Base-by-base conservation (phyloP, 371 early-diverging fungal genomes). In the Smittium culicis region DNA sequence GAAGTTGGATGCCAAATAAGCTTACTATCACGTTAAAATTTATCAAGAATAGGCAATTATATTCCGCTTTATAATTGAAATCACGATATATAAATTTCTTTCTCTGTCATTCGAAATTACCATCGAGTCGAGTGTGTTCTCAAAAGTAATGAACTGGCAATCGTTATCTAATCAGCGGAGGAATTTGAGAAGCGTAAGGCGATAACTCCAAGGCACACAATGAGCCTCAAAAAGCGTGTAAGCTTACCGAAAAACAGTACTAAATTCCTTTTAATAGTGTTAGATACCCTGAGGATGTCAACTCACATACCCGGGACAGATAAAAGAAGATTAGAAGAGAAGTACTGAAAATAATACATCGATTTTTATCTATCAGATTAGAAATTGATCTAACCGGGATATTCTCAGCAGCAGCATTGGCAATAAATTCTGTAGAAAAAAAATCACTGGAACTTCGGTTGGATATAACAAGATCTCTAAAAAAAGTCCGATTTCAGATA, bases 71-170 rank as follows among this genome's bases (percentile, higher is more conserved):
- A 58, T 69, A 25, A 80, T 79, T 73, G 70, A 78, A 34, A 74
- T 71, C 20, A 68, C 73, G 31, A 67, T 71, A 25, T 81, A 79
- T 68, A 79, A 79, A 68, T 82, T 74, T 71, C 68, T 68, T 1
- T 73, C 76, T 0, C 65, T 75, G 29, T 71, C 79, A 1, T 82
- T 82, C 64, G 82, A 79, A 8, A 71, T 82, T 0, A 74, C 77
- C 0, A 72, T 76, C n/a, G 72, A 75, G 0, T 79, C 80, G 20
- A 69, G 66, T 2, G 73, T 75, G n/a, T 82, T 82, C 57, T 79
- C 80, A 16, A 74, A 73, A 61, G 66, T 79, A 25, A 71, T 71
- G 75, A 78, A 27, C 68, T 76, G 25, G 27, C 3, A 5, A 55
- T 76, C 30, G 29, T 76, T 54, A 68, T 69, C 57, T 34, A 30